Evolutionary conservation across 768 basidiomycete genomes (phyloP).

Genomic region (Pleurotus djamor): DNA sequence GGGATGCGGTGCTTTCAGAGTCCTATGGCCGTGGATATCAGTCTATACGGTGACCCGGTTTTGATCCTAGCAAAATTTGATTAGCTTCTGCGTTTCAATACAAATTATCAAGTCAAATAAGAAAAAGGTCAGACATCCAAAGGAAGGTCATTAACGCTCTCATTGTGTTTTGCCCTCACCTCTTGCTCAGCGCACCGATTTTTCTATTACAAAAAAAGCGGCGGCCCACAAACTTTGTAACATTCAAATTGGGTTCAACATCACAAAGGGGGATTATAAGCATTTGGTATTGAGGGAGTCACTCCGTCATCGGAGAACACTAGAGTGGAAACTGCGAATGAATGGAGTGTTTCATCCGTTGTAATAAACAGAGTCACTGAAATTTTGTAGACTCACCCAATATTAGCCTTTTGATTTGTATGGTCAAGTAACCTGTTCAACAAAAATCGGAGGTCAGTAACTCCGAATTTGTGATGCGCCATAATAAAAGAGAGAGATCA

Average conservation of each 20-base stretch:
- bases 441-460: too few species aligned
- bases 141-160: constrained; percentile 75
- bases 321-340: neutral
- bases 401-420: too few species aligned
- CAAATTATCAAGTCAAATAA: neutral
- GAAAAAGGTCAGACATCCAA: constrained; percentile 81
- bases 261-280: constrained; percentile 67
- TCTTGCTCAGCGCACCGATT: constrained; percentile 67
- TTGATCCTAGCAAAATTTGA: neutral
- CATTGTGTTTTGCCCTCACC: constrained; percentile 69
- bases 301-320: neutral
- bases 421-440: too few species aligned
- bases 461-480: too few species aligned
- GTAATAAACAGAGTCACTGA: too few species aligned
- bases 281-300: constrained; percentile 58
- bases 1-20: constrained; percentile 21
- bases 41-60: constrained; percentile 23
- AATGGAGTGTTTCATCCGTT: neutral
- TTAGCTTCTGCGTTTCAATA: neutral
- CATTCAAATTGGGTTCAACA: constrained; percentile 69
- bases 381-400: too few species aligned
- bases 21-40: constrained; percentile 13
- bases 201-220: constrained; percentile 24
- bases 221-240: constrained; percentile 60
- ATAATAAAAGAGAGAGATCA: too few species aligned